Percentiles rank a stretch among this genome's conserved stretches.
These are phyloP conservation scores for Mucor circinelloides DNA, from an alignment of 371 early-diverging fungal genomes.

Conservation along the genomic window DNA sequence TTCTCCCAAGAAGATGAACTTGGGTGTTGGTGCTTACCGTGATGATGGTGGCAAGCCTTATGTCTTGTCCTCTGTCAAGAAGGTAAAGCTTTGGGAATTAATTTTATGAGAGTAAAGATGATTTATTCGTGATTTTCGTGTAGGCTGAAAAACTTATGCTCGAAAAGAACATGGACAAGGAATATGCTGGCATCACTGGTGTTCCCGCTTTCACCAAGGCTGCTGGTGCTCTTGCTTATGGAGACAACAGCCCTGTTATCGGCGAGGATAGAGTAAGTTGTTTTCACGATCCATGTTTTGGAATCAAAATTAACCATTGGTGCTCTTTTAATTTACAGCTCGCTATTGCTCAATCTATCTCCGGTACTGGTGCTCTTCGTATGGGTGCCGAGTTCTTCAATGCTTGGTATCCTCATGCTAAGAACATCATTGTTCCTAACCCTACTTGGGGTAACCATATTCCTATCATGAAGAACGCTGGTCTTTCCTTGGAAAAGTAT, in stretches of 20 bases:
- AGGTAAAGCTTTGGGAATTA: conserved; percentile 52
- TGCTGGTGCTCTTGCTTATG: conserved; percentile 89
- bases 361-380: conserved; percentile 97
- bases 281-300: not conserved
- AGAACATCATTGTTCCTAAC: conserved; percentile 91
- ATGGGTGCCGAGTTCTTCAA: conserved; percentile 92
- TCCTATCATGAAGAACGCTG: conserved; percentile 91
- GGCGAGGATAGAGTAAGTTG: conserved; percentile 69
- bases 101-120: not conserved
- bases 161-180: conserved; percentile 82
- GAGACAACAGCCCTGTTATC: conserved; percentile 73
- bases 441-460: conserved; percentile 99
- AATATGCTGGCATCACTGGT: conserved; percentile 96
- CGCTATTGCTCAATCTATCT: conserved; percentile 92
- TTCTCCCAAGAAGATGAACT: conserved; percentile 93
- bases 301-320: not conserved
- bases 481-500: conserved; percentile 86
- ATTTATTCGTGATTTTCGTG: conserved; percentile 2
- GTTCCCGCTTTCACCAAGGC: conserved; percentile 81
- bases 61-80: conserved; percentile 85
- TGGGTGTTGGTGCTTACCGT: conserved; percentile 98
- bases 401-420: conserved; percentile 81
- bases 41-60: conserved; percentile 94
- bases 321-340: conserved; percentile 46
- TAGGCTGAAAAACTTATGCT: conserved; percentile 84